Evolutionary conservation across 345 rosid species (phyloP), one percentile per base, ranked within the genome.

Genomic region (Carallia brachiata): DNA sequence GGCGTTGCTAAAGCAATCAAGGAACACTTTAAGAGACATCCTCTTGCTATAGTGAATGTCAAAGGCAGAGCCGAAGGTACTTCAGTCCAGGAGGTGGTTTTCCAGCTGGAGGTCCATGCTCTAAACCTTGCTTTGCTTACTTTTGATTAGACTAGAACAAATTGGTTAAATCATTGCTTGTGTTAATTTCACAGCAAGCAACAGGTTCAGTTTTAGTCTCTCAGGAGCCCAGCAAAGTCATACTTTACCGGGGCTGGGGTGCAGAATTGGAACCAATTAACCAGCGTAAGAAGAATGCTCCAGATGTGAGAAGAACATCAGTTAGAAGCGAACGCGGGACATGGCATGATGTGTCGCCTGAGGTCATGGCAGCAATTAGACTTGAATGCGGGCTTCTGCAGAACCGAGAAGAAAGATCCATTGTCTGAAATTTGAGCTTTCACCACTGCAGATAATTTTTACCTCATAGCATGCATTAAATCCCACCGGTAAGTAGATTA

Each of bases 51-150:
- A 39, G 97, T 94, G 36, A 87, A 86, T 56, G 87, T 94, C 60
- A 90, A 94, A 82, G 96, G 97, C 68, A 85, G 98, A 76, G 98
- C 98, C 37, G 84, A 87, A 74, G 97, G 97, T 66, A 94, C 98
- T 61, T 94, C 97, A 2, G 86, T 91, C 66, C 96, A 86, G 76
- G 98, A 94, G 82, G 86, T 94, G 75, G 84, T 86, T 67, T 75
- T 82, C 75, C 84, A 85, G 90, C 88, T 94, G 65, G 86, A 94
- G 95, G 98, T 92, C 44, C 64, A 82, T 44, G 18, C 30, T 9
- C 36, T 63, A 13, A 59, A 47, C 56, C 62, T 57, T 53, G n/a
- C 52, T 52, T 62, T 8, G 54, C 61, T 50, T 31, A 37, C 47
- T 54, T 7, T 53, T 37, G 17, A 6, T 2, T 57, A 48, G 66